phyloP scores from a whole-genome alignment of 306 rosid species.

The Begonia peltatifolia region DNA sequence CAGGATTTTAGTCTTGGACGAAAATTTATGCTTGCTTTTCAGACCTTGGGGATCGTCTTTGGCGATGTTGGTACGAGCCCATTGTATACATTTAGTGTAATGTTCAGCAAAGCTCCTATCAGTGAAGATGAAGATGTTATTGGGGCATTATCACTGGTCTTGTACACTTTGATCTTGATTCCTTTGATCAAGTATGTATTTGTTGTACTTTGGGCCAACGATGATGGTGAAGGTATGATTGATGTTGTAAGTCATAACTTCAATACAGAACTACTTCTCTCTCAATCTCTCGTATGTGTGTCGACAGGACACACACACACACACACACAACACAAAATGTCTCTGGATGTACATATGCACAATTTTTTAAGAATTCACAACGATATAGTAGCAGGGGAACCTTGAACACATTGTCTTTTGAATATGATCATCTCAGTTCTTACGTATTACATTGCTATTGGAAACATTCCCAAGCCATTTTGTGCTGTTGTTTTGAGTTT shows the following conservation, averaged over 20 bases:
- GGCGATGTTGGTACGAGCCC: conserved; percentile 99
- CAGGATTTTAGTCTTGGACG: conserved; percentile 70
- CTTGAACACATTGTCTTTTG: too few relatives aligned
- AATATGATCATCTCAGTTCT: too few relatives aligned
- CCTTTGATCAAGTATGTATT: conserved; percentile 86
- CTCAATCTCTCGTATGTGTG: too few relatives aligned
- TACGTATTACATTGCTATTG: too few relatives aligned
- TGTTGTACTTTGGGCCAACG: conserved; percentile 93
- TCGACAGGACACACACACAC: too few relatives aligned
- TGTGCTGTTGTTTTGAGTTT: too few relatives aligned
- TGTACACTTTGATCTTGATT: conserved; percentile 85
- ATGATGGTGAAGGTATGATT: conserved; percentile 83
- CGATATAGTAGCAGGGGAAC: too few relatives aligned
- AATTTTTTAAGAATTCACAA: too few relatives aligned
- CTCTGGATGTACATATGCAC: too few relatives aligned
- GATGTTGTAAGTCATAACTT: conserved; percentile 5
- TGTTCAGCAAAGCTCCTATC: conserved; percentile 90
- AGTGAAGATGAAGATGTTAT: conserved; percentile 72
- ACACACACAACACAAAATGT: too few relatives aligned
- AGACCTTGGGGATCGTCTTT: conserved; percentile 95
- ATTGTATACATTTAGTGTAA: conserved; percentile 81
- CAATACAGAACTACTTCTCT: background rate
- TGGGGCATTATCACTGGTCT: conserved; percentile 83
- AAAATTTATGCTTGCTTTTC: conserved; percentile 59
- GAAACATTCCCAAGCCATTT: too few relatives aligned